phyloP scores from a whole-genome alignment of 2,329 filamentous ascomycete genomes.

The Lecanosticta acicola region DNA sequence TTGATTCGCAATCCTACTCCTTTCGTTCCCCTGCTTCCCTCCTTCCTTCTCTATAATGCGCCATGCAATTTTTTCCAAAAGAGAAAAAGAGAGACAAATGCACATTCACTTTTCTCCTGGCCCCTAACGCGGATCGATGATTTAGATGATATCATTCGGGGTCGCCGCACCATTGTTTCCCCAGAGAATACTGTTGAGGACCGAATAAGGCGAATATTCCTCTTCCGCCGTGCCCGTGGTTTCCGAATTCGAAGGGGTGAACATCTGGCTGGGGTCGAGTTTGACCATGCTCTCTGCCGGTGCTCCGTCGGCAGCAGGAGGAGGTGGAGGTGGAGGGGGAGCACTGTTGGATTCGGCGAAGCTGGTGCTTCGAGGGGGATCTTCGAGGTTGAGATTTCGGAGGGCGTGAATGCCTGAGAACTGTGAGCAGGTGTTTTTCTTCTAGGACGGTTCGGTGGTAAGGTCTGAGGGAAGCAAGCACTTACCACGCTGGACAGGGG shows the following conservation, averaged over 20 bases:
- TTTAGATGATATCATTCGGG: background rate
- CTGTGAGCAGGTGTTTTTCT: too few relatives aligned
- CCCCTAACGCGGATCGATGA: too few relatives aligned
- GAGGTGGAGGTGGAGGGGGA: background rate
- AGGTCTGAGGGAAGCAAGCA: too few relatives aligned
- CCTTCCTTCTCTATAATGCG: too few relatives aligned
- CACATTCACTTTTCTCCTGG: too few relatives aligned
- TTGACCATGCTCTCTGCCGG: conserved; percentile 15
- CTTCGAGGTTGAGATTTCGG: conserved; percentile 36
- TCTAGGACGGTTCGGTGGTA: too few relatives aligned
- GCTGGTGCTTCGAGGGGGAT: conserved; percentile 6
- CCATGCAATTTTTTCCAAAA: too few relatives aligned
- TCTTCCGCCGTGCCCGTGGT: conserved; percentile 27
- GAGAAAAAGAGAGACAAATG: too few relatives aligned
- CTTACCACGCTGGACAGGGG: conserved; percentile 40
- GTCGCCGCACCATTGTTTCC: conserved; percentile 10
- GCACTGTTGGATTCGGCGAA: conserved; percentile 6
- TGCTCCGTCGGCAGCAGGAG: conserved; percentile 7
- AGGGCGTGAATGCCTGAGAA: conserved; percentile 37
- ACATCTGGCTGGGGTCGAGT: conserved; percentile 22
- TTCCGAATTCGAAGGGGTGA: conserved; percentile 27
- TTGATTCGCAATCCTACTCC: too few relatives aligned
- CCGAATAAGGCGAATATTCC: conserved; percentile 43
- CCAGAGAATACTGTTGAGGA: conserved; percentile 45
- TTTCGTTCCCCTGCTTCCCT: too few relatives aligned